Evolutionary conservation across 257 asterid species (phyloP).

Genomic region (Ocimum tenuiflorum): DNA sequence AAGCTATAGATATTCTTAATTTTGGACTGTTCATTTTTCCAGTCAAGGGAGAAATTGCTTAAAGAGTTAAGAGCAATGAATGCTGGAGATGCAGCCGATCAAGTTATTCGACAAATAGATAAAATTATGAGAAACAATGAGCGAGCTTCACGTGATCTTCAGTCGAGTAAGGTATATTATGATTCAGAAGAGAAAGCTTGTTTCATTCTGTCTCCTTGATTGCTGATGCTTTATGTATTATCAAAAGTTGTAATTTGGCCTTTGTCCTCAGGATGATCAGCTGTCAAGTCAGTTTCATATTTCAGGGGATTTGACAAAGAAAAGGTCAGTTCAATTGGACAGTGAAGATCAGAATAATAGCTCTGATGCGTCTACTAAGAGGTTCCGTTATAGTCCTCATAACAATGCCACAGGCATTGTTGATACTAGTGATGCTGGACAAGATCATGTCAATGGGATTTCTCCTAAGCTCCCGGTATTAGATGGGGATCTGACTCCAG

Average conservation of each 20-base stretch:
- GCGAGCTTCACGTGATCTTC: slow-evolving; percentile 75
- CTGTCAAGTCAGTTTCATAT: slow-evolving; percentile 38
- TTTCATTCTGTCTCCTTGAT: slow-evolving; percentile 5
- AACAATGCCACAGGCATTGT: slow-evolving; percentile 30
- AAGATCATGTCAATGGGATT: slow-evolving; percentile 53
- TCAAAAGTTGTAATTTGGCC: slow-evolving; percentile 6
- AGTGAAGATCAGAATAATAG: slow-evolving; percentile 48
- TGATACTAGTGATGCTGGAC: slow-evolving; percentile 42
- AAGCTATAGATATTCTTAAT: slow-evolving; percentile 13
- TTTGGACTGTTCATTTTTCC: slow-evolving; percentile 18
- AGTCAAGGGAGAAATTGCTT: slow-evolving; percentile 85
- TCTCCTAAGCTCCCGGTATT: slow-evolving; percentile 43
- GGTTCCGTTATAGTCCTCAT: slow-evolving; percentile 50
- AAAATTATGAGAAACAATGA: slow-evolving; percentile 73
- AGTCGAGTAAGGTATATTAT: slow-evolving; percentile 56
- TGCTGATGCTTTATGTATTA: slow-evolving; percentile 12
- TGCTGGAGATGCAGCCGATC: slow-evolving; percentile 99
- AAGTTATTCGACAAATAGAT: slow-evolving; percentile 78
- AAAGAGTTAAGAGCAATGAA: slow-evolving; percentile 78
- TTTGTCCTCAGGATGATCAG: slow-evolving; percentile 61
- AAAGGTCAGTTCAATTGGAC: slow-evolving; percentile 51
- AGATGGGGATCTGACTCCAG: slow-evolving; percentile 55
- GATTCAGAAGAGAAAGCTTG: background rate
- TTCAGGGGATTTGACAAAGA: slow-evolving; percentile 57
- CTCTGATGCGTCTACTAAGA: slow-evolving; percentile 44